Base-by-base conservation (phyloP, 352 stramenopile species). In the Globisporangium perplexum region DNA sequence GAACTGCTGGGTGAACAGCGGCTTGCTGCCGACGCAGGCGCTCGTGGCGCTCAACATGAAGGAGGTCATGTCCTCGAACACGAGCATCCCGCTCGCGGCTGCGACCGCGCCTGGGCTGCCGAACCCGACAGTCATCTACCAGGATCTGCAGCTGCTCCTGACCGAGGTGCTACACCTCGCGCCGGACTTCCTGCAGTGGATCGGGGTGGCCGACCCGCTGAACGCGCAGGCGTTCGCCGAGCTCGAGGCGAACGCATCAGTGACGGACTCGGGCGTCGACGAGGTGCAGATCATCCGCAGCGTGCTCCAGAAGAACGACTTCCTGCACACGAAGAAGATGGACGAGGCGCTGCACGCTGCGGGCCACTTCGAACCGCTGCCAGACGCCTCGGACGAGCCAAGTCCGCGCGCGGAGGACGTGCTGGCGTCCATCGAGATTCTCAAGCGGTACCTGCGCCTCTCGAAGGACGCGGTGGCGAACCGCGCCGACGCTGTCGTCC, bases 221-320 rank as follows among this genome's bases (percentile, higher is more conserved):
- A 84, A 82, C 44, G 83, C 76, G 2, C 69, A 90, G 50, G 63
- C 72, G 23, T 89, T 72, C 51, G 75, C 82, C 14, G 78, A 93
- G 47, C 63, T 90, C 35, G 80, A 93, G 53, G 83, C 74, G 36
- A 88, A 88, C 44, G 74, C 77, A n/a, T 77, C 72, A 4, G 83
- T 90, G 53, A 89, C 74, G 0, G 83, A 93, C 47, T 65, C 78
- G 39, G 80, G 78, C 41, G 83, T 93, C 43, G 83, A 93, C 53
- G 83, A 93, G 50, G 69, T 83, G 22, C 80, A 90, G 60, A 90
- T 93, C 54, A 90, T 93, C 46, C 80, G 78, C 41, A 80, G 73
- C 22, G 83, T 93, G 44, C 66, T 93, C 10, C 72, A 91, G 55
- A 93, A 90, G 55, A 81, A 91, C 55, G 83, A 79, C 23, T 90